Evolutionary conservation across 1,284 basidiomycete genomes (phyloP).

Genomic region (Ustilago hordei): DNA sequence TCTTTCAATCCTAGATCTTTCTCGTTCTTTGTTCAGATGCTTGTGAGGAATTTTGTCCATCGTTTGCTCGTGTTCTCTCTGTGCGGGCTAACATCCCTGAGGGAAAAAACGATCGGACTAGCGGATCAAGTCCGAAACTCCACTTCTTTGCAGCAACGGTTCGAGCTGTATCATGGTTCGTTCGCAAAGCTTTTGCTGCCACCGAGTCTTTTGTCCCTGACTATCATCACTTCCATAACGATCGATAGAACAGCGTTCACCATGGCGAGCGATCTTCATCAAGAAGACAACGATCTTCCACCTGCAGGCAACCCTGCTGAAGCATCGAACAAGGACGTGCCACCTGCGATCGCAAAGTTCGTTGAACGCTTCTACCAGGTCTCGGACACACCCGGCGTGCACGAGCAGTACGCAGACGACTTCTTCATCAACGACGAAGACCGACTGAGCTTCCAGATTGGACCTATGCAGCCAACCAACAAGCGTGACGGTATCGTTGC

Average conservation of each 20-base stretch:
- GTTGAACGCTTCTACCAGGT: constrained; percentile 44
- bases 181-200: not conserved
- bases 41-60: too few relatives aligned
- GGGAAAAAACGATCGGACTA: not conserved
- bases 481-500: constrained; percentile 31
- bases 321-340: constrained; percentile 32
- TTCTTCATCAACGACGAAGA: constrained; percentile 35
- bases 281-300: constrained; percentile 33
- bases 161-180: not conserved
- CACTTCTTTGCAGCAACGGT: not conserved
- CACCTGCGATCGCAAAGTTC: constrained; percentile 36
- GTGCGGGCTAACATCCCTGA: not conserved
- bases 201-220: not conserved
- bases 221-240: not conserved
- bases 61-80: too few relatives aligned
- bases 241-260: not conserved
- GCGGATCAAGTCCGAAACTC: not conserved
- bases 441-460: constrained; percentile 50
- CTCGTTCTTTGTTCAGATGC: not conserved
- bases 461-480: constrained; percentile 49
- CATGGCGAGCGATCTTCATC: constrained; percentile 17
- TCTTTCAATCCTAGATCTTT: not conserved
- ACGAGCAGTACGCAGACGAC: constrained; percentile 45
- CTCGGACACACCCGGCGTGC: constrained; percentile 45
- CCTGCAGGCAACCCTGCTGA: constrained; percentile 38